Percentiles rank a stretch among this genome's conserved stretches.
Evolutionary conservation across 1,139 yeast species (phyloP).

Genomic region (Debaryomycetaceae sp.): DNA sequence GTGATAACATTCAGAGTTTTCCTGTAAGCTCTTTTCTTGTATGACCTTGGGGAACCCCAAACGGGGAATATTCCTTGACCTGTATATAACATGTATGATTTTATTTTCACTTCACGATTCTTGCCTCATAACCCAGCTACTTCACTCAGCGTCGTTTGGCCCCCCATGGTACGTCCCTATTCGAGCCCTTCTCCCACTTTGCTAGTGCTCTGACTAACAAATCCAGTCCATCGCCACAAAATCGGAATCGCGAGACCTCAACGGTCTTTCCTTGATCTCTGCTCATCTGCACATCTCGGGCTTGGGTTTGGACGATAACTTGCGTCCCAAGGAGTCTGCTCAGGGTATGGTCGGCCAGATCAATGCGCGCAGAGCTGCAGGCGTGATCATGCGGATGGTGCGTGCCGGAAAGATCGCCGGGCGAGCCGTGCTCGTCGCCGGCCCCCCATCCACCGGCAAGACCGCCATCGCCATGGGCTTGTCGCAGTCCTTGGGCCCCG

Average conservation of each 20-base stretch:
- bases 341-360: conserved; percentile 99
- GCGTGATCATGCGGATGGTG: conserved; percentile 84
- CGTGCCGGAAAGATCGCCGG: conserved; percentile 95
- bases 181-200: background rate
- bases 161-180: background rate
- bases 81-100: too few relatives aligned
- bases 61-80: too few relatives aligned
- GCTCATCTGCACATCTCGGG: conserved; percentile 97
- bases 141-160: too few relatives aligned
- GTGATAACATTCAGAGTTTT: too few relatives aligned
- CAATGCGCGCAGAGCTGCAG: conserved; percentile 93
- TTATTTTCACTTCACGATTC: too few relatives aligned
- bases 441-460: conserved; percentile 98
- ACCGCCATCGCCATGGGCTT: conserved; percentile 98
- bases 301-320: conserved; percentile 81
- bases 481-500: conserved; percentile 77
- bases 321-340: conserved; percentile 66
- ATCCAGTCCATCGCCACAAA: conserved; percentile 21
- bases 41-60: too few relatives aligned
- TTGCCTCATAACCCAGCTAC: too few relatives aligned
- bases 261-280: conserved; percentile 68
- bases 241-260: conserved; percentile 32
- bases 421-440: conserved; percentile 89
- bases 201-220: background rate
- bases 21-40: too few relatives aligned